A percentile compares a stretch with the other conserved stretches of the same genome.
phyloP scores from a whole-genome alignment of 1,284 basidiomycete species.

The Austroboletus novae-zelandiae region DNA sequence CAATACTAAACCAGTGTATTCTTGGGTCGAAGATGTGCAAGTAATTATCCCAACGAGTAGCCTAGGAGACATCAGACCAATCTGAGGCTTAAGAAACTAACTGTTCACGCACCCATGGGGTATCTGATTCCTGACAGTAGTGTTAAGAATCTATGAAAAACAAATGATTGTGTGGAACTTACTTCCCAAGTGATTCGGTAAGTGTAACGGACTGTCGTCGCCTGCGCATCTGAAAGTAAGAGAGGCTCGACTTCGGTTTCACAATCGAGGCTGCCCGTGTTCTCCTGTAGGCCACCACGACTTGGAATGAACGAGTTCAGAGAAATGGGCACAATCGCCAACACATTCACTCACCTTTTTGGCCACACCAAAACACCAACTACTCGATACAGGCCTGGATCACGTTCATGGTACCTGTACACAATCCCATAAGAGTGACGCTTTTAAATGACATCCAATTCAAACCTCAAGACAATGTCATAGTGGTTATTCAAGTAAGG shows the following conservation, averaged over 20 bases:
- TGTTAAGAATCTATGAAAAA: slow-evolving; percentile 5
- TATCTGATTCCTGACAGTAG: slow-evolving; percentile 67
- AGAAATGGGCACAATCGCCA: neutral
- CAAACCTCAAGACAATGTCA: slow-evolving; percentile 75
- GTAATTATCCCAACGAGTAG: slow-evolving; percentile 96
- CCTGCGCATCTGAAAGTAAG: slow-evolving; percentile 58
- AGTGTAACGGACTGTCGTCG: slow-evolving; percentile 82
- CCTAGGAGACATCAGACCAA: slow-evolving; percentile 43
- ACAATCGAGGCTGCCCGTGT: slow-evolving; percentile 40
- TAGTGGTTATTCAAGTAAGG: slow-evolving; percentile 93
- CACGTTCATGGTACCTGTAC: slow-evolving; percentile 78
- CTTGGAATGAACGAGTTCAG: slow-evolving; percentile 34
- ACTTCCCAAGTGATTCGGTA: slow-evolving; percentile 89
- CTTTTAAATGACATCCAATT: neutral
- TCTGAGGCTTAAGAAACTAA: neutral
- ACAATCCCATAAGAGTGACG: slow-evolving; percentile 13
- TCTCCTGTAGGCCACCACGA: slow-evolving; percentile 56
- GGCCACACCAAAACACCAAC: slow-evolving; percentile 95
- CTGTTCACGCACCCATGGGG: slow-evolving; percentile 65
- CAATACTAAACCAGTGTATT: slow-evolving; percentile 90
- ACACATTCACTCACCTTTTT: slow-evolving; percentile 50
- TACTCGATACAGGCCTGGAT: slow-evolving; percentile 68
- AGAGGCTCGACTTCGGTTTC: slow-evolving; percentile 42
- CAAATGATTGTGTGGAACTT: slow-evolving; percentile 28
- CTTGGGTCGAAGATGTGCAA: slow-evolving; percentile 77